A percentile compares a stretch with the other conserved stretches of the same genome.
These are phyloP conservation scores for Penicillium soppii DNA, from an alignment of 495 filamentous ascomycete species.

Conservation along the genomic window DNA sequence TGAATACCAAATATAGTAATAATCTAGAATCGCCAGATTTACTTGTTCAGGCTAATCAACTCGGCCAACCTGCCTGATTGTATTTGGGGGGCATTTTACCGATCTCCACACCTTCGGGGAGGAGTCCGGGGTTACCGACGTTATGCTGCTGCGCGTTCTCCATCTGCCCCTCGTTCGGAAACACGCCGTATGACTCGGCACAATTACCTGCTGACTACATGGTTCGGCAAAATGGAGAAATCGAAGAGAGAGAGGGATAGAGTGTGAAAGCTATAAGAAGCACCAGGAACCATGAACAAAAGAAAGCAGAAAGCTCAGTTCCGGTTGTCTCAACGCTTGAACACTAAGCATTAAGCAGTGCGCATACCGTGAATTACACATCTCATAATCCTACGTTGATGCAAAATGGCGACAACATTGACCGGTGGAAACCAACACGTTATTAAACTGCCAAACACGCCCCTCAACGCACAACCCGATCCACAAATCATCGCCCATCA, in stretches of 20 bases:
- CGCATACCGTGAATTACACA: too few relatives aligned
- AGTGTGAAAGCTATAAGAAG: background rate
- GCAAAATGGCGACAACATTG: slow-evolving; percentile 24
- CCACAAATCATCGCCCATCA: slow-evolving; percentile 30
- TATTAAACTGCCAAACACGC: slow-evolving; percentile 31
- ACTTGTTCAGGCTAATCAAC: background rate
- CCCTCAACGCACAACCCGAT: slow-evolving; percentile 16
- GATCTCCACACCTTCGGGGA: slow-evolving; percentile 7
- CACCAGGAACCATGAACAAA: background rate
- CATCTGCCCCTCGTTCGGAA: slow-evolving; percentile 6
- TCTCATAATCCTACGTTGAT: too few relatives aligned
- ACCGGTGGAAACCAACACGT: slow-evolving; percentile 31
- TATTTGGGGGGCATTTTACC: slow-evolving; percentile 2
- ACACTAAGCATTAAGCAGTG: too few relatives aligned
- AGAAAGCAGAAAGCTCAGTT: background rate
- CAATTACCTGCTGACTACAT: background rate
- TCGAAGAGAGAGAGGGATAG: background rate
- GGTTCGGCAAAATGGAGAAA: slow-evolving; percentile 7
- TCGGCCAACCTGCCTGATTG: slow-evolving; percentile 15
- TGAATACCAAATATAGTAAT: background rate
- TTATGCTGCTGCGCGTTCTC: slow-evolving; percentile 7
- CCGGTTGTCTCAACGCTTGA: background rate
- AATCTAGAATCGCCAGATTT: slow-evolving; percentile 2
- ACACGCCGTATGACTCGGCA: slow-evolving; percentile 2
- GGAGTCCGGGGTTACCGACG: slow-evolving; percentile 11